These are phyloP conservation scores for Blastocystis sp. DNA, from an alignment of 352 stramenopile genomes.

Conservation along the genomic window DNA sequence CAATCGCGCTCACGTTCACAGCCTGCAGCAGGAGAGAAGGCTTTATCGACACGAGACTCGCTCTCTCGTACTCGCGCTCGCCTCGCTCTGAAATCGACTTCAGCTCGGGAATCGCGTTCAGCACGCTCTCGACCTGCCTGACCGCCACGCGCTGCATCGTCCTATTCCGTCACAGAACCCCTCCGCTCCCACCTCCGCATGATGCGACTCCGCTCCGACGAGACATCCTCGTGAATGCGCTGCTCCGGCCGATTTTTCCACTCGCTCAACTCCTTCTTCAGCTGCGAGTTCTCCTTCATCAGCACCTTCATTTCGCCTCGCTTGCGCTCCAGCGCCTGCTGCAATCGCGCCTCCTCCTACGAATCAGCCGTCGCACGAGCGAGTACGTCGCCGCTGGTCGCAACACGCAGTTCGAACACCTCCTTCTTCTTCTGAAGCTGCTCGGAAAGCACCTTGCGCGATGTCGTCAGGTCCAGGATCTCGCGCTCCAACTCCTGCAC, in stretches of 20 bases:
- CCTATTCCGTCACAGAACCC: neutral
- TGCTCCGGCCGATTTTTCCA: neutral
- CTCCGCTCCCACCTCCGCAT: slow-evolving; percentile 25
- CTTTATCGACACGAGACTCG: neutral
- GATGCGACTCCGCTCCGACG: neutral
- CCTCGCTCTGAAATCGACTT: too few species aligned
- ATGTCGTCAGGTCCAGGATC: neutral
- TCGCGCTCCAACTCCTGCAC: neutral
- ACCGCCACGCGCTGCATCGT: neutral
- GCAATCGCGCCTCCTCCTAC: neutral
- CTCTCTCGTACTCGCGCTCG: neutral
- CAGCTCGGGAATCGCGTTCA: neutral
- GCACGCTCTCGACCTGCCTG: neutral
- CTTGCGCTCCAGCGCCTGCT: slow-evolving; percentile 27
- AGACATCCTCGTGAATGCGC: neutral
- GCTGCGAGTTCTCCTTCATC: slow-evolving; percentile 4
- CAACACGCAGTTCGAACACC: slow-evolving; percentile 5
- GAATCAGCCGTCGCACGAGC: neutral
- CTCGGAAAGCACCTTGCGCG: neutral
- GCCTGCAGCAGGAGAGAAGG: slow-evolving; percentile 25
- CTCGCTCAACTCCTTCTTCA: slow-evolving; percentile 47
- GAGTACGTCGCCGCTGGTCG: neutral
- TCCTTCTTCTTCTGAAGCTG: slow-evolving; percentile 44
- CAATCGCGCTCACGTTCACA: neutral
- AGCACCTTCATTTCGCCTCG: neutral